Conservation (phyloP, 2,329 filamentous ascomycete genomes). For the Alternaria rosae region DNA sequence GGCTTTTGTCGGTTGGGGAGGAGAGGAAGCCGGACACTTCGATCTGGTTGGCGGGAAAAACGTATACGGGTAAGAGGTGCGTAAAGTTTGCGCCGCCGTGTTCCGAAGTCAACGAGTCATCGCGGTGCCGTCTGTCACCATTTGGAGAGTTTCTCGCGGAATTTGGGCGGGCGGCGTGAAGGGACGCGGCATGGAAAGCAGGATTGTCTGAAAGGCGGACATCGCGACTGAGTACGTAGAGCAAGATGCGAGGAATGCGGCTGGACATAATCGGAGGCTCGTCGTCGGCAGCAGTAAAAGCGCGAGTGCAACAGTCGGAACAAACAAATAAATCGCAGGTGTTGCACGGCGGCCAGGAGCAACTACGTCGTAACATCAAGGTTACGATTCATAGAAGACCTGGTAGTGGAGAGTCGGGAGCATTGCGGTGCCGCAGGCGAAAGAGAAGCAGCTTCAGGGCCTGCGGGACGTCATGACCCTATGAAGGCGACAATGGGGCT, state of each 20-base stretch:
- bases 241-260: constrained; percentile 58
- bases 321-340: constrained; percentile 35
- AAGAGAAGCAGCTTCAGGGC: constrained; percentile 19
- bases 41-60: constrained; percentile 74
- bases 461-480: constrained; percentile 33
- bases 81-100: constrained; percentile 34
- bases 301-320: constrained; percentile 30
- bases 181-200: constrained; percentile 66
- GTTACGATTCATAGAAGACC: constrained; percentile 24
- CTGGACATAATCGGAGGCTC: constrained; percentile 29
- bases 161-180: constrained; percentile 22
- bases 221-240: constrained; percentile 77
- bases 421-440: constrained; percentile 30
- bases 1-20: constrained; percentile 54
- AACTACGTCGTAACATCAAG: constrained; percentile 44
- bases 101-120: constrained; percentile 38
- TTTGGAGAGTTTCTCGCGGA: constrained; percentile 9
- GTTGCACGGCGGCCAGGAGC: constrained; percentile 41
- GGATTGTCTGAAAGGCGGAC: constrained; percentile 78
- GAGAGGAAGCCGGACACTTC: constrained; percentile 77
- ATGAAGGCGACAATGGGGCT: constrained; percentile 26
- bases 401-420: constrained; percentile 17
- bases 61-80: constrained; percentile 72
- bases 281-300: constrained; percentile 18
- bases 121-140: constrained; percentile 47